Evolutionary conservation across 345 rosid genomes (phyloP).

Genomic region (Salix suchowensis): DNA sequence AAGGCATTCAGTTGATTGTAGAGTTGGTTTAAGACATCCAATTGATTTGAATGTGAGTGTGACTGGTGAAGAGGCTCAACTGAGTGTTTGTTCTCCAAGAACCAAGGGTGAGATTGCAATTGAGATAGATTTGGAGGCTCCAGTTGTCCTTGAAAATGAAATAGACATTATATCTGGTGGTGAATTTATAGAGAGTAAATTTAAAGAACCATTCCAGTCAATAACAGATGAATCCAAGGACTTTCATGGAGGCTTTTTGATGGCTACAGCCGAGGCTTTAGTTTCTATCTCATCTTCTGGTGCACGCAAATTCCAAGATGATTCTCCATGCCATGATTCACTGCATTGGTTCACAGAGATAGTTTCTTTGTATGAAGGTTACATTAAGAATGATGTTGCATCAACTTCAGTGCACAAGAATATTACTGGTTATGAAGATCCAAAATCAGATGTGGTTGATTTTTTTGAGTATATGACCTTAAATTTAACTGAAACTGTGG

Average conservation of each 20-base stretch:
- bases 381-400: constrained; percentile 11
- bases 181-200: constrained; percentile 21
- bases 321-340: constrained; percentile 13
- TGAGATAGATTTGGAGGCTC: constrained; percentile 63
- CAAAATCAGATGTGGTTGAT: constrained; percentile 37
- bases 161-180: constrained; percentile 14
- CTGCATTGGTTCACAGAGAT: constrained; percentile 71
- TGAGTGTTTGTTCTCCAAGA: constrained; percentile 24
- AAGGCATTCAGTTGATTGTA: constrained; percentile 10
- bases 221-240: constrained; percentile 14
- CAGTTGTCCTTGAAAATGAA: constrained; percentile 31
- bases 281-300: constrained; percentile 48
- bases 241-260: constrained; percentile 20
- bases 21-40: constrained; percentile 24
- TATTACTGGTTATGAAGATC: constrained; percentile 9
- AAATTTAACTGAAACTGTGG: constrained; percentile 46
- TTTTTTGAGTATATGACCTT: constrained; percentile 65
- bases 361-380: constrained; percentile 21
- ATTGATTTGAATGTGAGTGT: constrained; percentile 63
- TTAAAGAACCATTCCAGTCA: constrained; percentile 18
- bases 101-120: constrained; percentile 24
- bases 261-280: constrained; percentile 60
- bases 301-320: constrained; percentile 10
- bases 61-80: constrained; percentile 34
- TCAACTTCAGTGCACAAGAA: constrained; percentile 3